phyloP scores from a whole-genome alignment of 2,329 filamentous ascomycete genomes.

The Cytospora chrysosperma region DNA sequence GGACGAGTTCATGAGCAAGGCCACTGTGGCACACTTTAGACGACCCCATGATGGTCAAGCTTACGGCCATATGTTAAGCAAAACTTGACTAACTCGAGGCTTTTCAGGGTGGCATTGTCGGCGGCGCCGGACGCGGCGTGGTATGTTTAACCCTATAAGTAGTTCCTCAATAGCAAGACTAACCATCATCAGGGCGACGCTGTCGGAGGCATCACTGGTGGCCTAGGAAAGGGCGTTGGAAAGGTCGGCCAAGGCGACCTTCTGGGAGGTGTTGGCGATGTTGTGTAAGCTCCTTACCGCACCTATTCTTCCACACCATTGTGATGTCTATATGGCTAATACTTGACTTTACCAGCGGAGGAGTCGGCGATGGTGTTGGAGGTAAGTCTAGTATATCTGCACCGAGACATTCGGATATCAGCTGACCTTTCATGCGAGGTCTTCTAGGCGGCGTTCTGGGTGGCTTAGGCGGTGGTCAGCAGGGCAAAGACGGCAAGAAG shows the following conservation, averaged over 20 bases:
- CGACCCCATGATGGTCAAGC: neutral
- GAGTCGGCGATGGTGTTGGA: constrained; percentile 21
- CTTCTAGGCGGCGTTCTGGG: constrained; percentile 22
- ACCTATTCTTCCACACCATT: neutral
- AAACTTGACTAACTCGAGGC: neutral
- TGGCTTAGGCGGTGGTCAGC: constrained; percentile 15
- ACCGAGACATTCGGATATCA: neutral
- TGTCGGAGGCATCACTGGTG: constrained; percentile 23
- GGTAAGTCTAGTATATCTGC: neutral
- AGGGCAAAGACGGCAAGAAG: constrained; percentile 15
- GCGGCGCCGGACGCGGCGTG: constrained; percentile 20
- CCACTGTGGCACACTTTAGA: neutral
- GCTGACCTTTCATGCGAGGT: constrained; percentile 17
- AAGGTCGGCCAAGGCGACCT: constrained; percentile 21
- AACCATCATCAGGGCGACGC: constrained; percentile 13
- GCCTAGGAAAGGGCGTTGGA: constrained; percentile 22
- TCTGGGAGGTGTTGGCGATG: constrained; percentile 24
- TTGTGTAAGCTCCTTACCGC: constrained; percentile 1
- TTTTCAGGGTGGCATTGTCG: constrained; percentile 17
- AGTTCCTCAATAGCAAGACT: neutral
- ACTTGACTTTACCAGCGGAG: neutral
- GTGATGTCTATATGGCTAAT: neutral
- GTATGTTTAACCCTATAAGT: neutral
- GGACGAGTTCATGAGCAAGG: too few species aligned
- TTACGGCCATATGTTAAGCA: neutral